Conservation (phyloP, 2,329 filamentous ascomycete species). For the Colletotrichum kahawae region DNA sequence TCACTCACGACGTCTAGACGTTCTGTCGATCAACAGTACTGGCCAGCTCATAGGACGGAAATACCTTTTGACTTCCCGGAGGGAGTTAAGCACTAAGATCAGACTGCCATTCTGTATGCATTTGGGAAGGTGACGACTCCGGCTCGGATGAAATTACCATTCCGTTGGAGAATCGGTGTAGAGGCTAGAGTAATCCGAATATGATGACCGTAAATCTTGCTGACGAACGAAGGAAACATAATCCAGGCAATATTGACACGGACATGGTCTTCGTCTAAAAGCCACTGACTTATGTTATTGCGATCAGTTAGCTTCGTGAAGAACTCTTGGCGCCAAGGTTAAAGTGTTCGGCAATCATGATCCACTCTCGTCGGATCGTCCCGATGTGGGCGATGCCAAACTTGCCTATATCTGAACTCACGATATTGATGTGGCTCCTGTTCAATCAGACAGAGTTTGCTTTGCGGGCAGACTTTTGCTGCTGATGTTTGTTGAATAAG, state of each 20-base stretch:
- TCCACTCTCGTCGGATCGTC: neutral
- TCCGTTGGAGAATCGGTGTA: neutral
- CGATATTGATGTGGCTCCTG: neutral
- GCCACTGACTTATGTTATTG: neutral
- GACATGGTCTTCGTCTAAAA: neutral
- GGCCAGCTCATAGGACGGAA: neutral
- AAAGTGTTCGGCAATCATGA: neutral
- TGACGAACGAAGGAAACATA: accelerated
- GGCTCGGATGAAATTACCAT: neutral
- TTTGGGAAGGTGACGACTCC: neutral
- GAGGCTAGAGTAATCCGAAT: neutral
- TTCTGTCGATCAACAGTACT: neutral
- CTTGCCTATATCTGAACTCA: neutral
- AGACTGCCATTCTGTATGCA: neutral
- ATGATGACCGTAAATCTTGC: neutral
- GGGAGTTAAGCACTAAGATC: neutral
- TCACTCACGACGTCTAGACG: neutral
- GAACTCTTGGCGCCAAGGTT: neutral
- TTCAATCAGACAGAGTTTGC: neutral
- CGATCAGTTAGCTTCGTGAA: neutral
- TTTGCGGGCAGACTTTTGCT: neutral
- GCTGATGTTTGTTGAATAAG: accelerated
- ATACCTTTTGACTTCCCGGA: neutral
- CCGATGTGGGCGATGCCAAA: neutral
- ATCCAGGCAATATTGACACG: neutral